Base-by-base conservation (phyloP, 2,329 filamentous ascomycete genomes). In the Ophidiomyces ophidiicola region DNA sequence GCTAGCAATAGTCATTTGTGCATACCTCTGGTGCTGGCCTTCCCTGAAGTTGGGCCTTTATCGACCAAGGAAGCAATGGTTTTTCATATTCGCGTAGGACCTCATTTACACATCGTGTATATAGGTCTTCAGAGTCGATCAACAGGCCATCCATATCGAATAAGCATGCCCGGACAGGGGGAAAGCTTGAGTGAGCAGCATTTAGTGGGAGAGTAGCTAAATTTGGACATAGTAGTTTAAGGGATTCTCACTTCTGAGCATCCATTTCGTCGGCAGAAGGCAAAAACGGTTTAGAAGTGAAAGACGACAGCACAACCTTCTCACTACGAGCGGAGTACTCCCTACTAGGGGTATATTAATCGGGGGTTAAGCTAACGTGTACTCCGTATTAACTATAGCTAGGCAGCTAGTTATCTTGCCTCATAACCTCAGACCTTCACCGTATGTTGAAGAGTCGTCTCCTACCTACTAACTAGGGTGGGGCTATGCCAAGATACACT, bases 141-240 rank as follows among this genome's bases (percentile, higher is more conserved):
- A 98, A 75, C 24, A 98, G 79, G 44, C 90, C 90, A 62, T 98
- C 90, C 87, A 96, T 94, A 68, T 98, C 90, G 60, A 98, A 96
- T 48, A 98, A 78, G 62, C 87, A 94, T 50, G 88, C 90, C 50
- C 86, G 75, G 43, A 96, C 71, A 32, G 80, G 77, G 14, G 83
- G 81, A 60, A 86, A 78, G 56, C 80, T 84, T 53, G 3, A 15
- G n/a, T 1, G 11, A 20, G 5, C 10, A 6, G 6, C 2, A 19
- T 41, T 30, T 35, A 31, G 12, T 23, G 10, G 17, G 18, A 15
- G 34, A 19, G 23, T 20, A 2, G 17, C 10, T 4, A 4, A 30
- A 15, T 20, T 14, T 2, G 6, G 15, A 32, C 3, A 17, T 6
- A 19, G n/a, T 14, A 18, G 30, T 32, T 19, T 17, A 38, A 11